Conservation (phyloP, 805 yeast species). For the Kodamaea jinghongensis region DNA sequence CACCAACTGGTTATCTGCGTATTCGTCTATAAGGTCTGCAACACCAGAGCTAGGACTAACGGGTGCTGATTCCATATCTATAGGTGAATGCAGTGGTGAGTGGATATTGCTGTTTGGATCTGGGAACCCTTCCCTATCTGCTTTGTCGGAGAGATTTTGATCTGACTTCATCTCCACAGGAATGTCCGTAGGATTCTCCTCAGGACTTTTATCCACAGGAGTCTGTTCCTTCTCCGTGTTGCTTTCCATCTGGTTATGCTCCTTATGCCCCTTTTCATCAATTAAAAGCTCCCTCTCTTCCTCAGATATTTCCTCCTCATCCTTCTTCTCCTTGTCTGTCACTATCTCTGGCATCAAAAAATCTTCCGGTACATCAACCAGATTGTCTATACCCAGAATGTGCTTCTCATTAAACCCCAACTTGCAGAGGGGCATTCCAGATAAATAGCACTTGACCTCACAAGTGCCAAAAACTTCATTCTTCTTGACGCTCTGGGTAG, state of each 20-base stretch:
- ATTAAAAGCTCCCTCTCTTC: slow-evolving; percentile 1
- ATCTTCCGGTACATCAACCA: slow-evolving; percentile 13
- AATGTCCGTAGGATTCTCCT: too few species aligned
- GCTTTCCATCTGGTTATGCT: neutral
- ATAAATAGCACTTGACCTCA: slow-evolving; percentile 35
- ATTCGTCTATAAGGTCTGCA: neutral
- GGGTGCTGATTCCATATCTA: too few species aligned
- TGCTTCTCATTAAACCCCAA: slow-evolving; percentile 40
- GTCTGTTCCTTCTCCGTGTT: neutral
- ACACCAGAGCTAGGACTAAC: too few species aligned
- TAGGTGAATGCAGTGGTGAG: too few species aligned
- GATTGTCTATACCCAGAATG: slow-evolving; percentile 32
- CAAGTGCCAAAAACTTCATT: slow-evolving; percentile 37
- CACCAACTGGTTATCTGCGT: neutral
- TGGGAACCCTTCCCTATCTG: neutral
- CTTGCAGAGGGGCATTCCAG: slow-evolving; percentile 45
- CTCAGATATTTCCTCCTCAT: neutral
- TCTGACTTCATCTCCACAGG: too few species aligned
- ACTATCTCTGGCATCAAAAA: slow-evolving; percentile 12
- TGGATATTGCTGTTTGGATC: too few species aligned
- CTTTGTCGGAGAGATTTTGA: neutral
- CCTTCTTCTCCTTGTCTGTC: slow-evolving; percentile 9
- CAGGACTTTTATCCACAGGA: too few species aligned
- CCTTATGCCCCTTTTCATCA: slow-evolving; percentile 2
- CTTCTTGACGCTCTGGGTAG: slow-evolving; percentile 21